phyloP scores from a whole-genome alignment of 495 filamentous ascomycete genomes.

The Xylaria bambusicola region DNA sequence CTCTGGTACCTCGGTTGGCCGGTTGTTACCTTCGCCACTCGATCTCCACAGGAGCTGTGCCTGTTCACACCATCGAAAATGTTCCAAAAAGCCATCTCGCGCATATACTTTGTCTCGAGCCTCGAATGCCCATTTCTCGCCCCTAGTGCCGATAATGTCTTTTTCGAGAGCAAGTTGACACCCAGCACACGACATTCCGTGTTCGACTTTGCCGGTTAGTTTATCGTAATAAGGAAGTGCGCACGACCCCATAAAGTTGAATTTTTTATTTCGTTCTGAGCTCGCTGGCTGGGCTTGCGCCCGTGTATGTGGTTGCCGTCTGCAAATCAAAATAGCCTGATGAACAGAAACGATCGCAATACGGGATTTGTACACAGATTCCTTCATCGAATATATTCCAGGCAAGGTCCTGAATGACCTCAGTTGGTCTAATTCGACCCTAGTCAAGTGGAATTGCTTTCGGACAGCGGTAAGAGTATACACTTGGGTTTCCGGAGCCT shows the following conservation, averaged over 20 bases:
- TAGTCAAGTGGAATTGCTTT: constrained; percentile 37
- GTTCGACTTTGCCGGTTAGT: constrained; percentile 36
- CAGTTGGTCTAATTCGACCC: constrained; percentile 30
- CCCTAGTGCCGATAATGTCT: constrained; percentile 31
- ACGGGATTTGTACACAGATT: constrained; percentile 31
- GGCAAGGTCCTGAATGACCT: constrained; percentile 38
- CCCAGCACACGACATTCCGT: constrained; percentile 42
- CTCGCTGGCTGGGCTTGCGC: constrained; percentile 22
- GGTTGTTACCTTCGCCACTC: constrained; percentile 29
- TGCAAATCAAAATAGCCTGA: constrained; percentile 31
- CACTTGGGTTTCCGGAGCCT: constrained; percentile 32
- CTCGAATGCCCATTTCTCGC: constrained; percentile 29
- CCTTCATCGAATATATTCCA: constrained; percentile 39
- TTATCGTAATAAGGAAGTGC: constrained; percentile 44
- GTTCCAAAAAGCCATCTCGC: constrained; percentile 8
- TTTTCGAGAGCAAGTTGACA: constrained; percentile 44
- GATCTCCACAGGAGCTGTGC: constrained; percentile 11
- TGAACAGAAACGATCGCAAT: constrained; percentile 37
- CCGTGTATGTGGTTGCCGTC: constrained; percentile 24
- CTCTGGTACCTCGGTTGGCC: constrained; percentile 16
- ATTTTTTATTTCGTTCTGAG: constrained; percentile 31
- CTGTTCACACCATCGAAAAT: constrained; percentile 10
- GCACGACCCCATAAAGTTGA: constrained; percentile 40
- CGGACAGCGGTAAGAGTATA: constrained; percentile 34
- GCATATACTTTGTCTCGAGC: constrained; percentile 24